These are phyloP conservation scores for Papiliotrema fonsecae DNA, from an alignment of 1,284 basidiomycete genomes.

Conservation along the genomic window DNA sequence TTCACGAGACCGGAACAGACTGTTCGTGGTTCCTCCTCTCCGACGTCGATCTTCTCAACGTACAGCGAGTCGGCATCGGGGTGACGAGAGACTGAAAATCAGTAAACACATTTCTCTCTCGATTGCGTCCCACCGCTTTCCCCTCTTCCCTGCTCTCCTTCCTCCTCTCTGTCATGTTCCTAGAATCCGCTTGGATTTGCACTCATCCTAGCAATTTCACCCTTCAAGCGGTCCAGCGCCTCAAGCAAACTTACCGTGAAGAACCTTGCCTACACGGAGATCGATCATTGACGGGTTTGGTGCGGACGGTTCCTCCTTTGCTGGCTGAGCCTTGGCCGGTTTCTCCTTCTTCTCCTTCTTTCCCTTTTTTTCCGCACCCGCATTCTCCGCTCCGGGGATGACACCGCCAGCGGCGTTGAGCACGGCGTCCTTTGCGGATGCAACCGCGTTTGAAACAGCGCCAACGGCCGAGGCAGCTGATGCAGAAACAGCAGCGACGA, in stretches of 20 bases:
- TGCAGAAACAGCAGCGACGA: conserved; percentile 21
- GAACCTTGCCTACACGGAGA: conserved; percentile 59
- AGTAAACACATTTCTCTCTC: too few relatives aligned
- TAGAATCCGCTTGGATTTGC: too few relatives aligned
- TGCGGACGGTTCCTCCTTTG: conserved; percentile 53
- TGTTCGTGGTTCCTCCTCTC: conserved; percentile 84
- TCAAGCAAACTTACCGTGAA: conserved; percentile 62
- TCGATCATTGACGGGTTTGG: conserved; percentile 53
- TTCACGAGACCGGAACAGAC: conserved; percentile 92
- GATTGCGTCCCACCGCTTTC: too few relatives aligned
- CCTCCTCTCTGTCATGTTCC: too few relatives aligned
- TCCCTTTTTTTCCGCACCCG: conserved; percentile 6
- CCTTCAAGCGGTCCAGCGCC: too few relatives aligned
- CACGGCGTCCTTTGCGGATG: conserved; percentile 26
- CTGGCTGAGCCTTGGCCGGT: conserved; percentile 26
- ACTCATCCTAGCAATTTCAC: too few relatives aligned
- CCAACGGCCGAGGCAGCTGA: conserved; percentile 15
- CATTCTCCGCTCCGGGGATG: too few relatives aligned
- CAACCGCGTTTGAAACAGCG: conserved; percentile 19
- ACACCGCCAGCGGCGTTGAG: conserved; percentile 22
- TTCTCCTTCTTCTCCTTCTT: conserved; percentile 41
- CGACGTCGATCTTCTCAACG: conserved; percentile 88
- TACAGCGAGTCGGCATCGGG: conserved; percentile 91
- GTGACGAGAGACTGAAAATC: conserved; percentile 71
- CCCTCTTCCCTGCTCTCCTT: too few relatives aligned